These are phyloP conservation scores for Fusarium robinianum DNA, from an alignment of 2,329 filamentous ascomycete species.

Conservation along the genomic window DNA sequence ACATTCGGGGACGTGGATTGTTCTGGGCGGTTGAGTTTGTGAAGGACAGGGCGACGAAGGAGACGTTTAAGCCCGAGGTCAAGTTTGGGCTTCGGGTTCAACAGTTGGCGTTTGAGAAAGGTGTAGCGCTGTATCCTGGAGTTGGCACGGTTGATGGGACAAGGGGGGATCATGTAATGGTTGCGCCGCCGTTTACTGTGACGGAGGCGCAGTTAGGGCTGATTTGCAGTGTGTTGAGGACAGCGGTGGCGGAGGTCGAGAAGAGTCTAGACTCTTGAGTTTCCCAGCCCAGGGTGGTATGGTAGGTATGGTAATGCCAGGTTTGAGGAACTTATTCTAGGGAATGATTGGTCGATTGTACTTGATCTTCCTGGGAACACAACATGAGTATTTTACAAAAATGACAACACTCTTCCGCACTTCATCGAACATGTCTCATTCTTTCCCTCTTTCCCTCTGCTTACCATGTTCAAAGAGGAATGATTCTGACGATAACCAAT, in stretches of 20 bases:
- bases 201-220: conserved; percentile 40
- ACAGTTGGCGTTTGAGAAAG: conserved; percentile 38
- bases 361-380: no score
- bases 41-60: conserved; percentile 39
- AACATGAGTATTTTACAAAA: no score
- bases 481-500: no score
- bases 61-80: conserved; percentile 40
- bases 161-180: conserved; percentile 70
- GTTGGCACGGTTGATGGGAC: conserved; percentile 63
- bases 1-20: conserved; percentile 35
- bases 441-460: no score
- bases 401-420: no score
- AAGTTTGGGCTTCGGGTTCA: conserved; percentile 39
- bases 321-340: no score
- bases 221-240: conserved; percentile 16
- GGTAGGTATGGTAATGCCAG: no score
- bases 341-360: no score
- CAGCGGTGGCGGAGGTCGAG: conserved; percentile 22
- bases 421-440: no score
- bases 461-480: no score
- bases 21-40: conserved; percentile 56
- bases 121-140: conserved; percentile 63
- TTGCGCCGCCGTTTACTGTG: conserved; percentile 72
- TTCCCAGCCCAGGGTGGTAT: no score
- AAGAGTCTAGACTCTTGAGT: no score